phyloP scores from a whole-genome alignment of 495 filamentous ascomycete genomes.

The Clohesyomyces aquaticus region DNA sequence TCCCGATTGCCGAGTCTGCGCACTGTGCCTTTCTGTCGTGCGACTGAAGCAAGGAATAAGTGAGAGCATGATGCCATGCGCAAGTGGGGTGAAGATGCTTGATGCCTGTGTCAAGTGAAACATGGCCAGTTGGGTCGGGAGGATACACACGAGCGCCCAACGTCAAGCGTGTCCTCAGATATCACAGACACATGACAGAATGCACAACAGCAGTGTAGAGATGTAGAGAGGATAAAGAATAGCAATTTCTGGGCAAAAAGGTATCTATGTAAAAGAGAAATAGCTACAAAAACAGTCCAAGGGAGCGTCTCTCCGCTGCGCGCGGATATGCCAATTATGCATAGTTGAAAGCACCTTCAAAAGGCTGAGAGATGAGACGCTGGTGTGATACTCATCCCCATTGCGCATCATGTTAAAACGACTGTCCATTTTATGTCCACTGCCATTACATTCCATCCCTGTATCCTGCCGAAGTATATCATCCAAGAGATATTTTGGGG shows the following conservation, averaged over 20 bases:
- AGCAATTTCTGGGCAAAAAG: constrained; percentile 7
- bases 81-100: no score
- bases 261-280: constrained; percentile 12
- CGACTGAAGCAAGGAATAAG: background rate
- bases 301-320: constrained; percentile 7
- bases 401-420: constrained; percentile 5
- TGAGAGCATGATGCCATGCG: no score
- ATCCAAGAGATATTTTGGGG: background rate
- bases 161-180: no score
- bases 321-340: background rate
- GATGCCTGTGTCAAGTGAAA: no score
- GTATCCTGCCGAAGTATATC: constrained; percentile 3
- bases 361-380: constrained; percentile 5
- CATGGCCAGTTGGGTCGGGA: no score
- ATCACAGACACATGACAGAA: no score
- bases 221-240: background rate
- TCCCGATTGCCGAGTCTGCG: background rate
- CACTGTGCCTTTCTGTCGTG: constrained; percentile 8
- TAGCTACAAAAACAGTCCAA: constrained; percentile 10
- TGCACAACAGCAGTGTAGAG: no score
- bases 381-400: background rate
- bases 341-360: constrained; percentile 2
- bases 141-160: no score
- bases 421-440: constrained; percentile 22
- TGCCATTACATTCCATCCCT: constrained; percentile 28